Conservation (phyloP, 2,329 filamentous ascomycete genomes). For the Pyrenophora seminiperda region DNA sequence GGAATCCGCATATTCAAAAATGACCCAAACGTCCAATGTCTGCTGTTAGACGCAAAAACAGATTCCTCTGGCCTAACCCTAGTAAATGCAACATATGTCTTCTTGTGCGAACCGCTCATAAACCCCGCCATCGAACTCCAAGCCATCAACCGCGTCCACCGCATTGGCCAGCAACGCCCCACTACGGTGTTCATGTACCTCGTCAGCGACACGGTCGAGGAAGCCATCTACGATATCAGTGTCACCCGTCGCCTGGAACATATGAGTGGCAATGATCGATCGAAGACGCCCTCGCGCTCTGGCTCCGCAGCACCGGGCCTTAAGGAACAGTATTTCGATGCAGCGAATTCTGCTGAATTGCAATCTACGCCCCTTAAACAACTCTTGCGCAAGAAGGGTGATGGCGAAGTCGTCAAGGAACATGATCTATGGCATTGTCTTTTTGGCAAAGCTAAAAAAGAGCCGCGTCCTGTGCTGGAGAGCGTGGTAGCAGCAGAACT, state of each 20-base stretch:
- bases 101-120: slow-evolving; percentile 90
- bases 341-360: slow-evolving; percentile 82
- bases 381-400: slow-evolving; percentile 71
- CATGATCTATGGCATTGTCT: slow-evolving; percentile 88
- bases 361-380: slow-evolving; percentile 72
- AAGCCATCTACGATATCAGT: slow-evolving; percentile 87
- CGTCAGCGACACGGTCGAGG: slow-evolving; percentile 87
- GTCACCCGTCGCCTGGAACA: slow-evolving; percentile 79
- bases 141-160: slow-evolving; percentile 90
- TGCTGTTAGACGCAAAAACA: slow-evolving; percentile 86
- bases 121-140: slow-evolving; percentile 94
- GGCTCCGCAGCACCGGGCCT: slow-evolving; percentile 43
- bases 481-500: slow-evolving; percentile 57
- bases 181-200: slow-evolving; percentile 97
- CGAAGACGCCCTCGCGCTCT: slow-evolving; percentile 8
- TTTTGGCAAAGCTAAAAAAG: slow-evolving; percentile 64
- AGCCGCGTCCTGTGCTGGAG: slow-evolving; percentile 48
- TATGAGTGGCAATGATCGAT: slow-evolving; percentile 57
- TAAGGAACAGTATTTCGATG: slow-evolving; percentile 71
- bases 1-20: slow-evolving; percentile 79
- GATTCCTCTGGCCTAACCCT: slow-evolving; percentile 90
- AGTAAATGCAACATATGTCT: slow-evolving; percentile 90
- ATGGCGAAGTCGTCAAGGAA: slow-evolving; percentile 79
- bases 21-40: slow-evolving; percentile 75
- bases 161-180: slow-evolving; percentile 85